Percentiles rank a stretch among this genome's conserved stretches.
Conservation (phyloP, 2,329 filamentous ascomycete genomes). For the Botrytis porri region DNA sequence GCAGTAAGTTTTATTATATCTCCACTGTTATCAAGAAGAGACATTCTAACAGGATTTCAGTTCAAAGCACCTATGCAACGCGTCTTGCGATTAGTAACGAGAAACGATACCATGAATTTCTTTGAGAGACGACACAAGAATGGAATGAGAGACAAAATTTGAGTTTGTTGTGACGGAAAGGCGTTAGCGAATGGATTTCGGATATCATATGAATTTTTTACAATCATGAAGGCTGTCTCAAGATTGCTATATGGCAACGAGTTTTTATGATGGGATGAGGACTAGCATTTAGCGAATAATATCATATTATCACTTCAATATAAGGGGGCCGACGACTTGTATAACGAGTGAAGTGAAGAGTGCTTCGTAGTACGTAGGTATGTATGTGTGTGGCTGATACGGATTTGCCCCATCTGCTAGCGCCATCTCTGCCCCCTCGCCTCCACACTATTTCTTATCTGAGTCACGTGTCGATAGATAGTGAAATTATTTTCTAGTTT, state of each 20-base stretch:
- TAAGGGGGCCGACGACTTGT: background rate
- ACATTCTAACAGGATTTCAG: background rate
- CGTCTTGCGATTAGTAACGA: background rate
- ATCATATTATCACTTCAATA: background rate
- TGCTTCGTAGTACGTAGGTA: background rate
- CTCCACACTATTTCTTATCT: background rate
- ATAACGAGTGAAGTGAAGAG: background rate
- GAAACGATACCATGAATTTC: background rate
- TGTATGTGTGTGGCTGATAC: background rate
- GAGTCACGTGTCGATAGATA: background rate
- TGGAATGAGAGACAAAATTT: background rate
- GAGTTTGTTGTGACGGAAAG: background rate
- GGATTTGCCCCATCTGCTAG: background rate
- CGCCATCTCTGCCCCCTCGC: background rate
- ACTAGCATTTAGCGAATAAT: background rate
- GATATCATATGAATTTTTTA: conserved; percentile 3
- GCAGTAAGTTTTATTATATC: background rate
- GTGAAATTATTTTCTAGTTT: conserved; percentile 6
- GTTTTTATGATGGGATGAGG: background rate
- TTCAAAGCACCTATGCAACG: background rate
- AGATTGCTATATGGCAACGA: background rate
- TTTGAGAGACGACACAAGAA: background rate
- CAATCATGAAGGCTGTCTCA: background rate
- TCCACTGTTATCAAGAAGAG: background rate
- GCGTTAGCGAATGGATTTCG: background rate